Base-by-base conservation (phyloP, 768 basidiomycete species). In the Lactarius hatsudake region DNA sequence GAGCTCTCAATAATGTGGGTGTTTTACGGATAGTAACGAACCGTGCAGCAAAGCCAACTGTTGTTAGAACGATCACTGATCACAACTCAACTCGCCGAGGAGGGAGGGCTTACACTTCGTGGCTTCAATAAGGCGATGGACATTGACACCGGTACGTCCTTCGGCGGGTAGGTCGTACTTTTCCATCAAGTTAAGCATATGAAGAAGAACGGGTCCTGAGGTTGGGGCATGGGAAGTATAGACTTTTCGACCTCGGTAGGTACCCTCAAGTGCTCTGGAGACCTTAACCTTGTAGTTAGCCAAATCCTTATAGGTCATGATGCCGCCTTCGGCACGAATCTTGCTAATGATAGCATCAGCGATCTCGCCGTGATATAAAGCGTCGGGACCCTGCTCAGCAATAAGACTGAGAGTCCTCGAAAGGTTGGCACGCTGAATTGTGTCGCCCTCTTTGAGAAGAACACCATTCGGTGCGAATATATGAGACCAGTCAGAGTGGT, bases 181-280 rank as follows among this genome's bases (percentile, higher is more conserved):
- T 74, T 97, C 95, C 56, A 96, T 78, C 23, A 95, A 75, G 74
- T 98, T 97, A n/a, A 98, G 79, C 83, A 98, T 90, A 74, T 94
- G 90, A 48, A 97, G 78, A 51, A 98, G 79, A n/a, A 91, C 92
- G 8, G 92, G 89, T 6, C 96, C 96, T 13, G 90, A 90, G 10
- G 90, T 88, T 6, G 97, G 97, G 15, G 93, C 89, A 72, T 87
- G 85, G 0, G 90, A 83, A 0, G 94, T 95, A 76, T 93, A 97
- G 45, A 98, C 81, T 69, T 84, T 93, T 71, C 86, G 85, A 53
- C 87, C 87, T 20, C 83, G 83, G 76, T 92, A 99, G 0, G 84
- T 87, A 9, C 93, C 91, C 72, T 87, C 75, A 48, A 98, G 79
- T 7, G 97, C 94, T 56, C 79, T 88, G 55, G 83, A 79, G 12